Conservation (phyloP, 345 rosid species). For the Salix dunnii region DNA sequence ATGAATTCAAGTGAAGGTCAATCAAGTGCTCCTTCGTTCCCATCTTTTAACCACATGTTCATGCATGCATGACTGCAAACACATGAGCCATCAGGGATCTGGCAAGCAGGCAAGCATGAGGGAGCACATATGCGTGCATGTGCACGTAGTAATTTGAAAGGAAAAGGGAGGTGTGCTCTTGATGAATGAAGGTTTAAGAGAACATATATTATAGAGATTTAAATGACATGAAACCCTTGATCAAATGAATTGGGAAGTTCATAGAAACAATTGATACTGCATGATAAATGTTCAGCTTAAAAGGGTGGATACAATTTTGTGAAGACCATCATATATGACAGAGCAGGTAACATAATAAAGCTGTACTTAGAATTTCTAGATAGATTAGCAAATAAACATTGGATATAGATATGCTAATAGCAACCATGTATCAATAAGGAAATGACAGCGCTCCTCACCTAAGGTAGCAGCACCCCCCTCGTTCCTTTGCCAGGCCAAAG, state of each 20-base stretch:
- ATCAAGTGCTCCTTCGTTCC: neutral
- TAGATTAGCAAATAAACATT: neutral
- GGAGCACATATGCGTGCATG: neutral
- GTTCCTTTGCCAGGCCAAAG: conserved; percentile 94
- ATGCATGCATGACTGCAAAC: neutral
- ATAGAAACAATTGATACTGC: neutral
- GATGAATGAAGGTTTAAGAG: neutral
- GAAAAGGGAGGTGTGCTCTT: neutral
- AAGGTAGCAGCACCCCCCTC: conserved; percentile 82
- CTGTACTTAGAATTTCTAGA: neutral
- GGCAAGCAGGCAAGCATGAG: neutral
- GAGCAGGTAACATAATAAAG: neutral
- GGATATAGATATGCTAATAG: neutral
- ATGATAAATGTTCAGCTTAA: neutral
- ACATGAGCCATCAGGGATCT: neutral
- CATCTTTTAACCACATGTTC: neutral
- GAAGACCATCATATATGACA: neutral
- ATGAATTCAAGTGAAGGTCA: neutral
- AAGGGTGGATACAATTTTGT: neutral
- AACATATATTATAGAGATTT: neutral
- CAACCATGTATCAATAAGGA: neutral
- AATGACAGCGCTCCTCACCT: conserved; percentile 43
- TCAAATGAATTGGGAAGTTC: neutral
- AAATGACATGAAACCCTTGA: neutral
- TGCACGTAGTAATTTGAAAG: neutral